Conservation (phyloP, 1,139 yeast species). For the Blastobotrys raffinosifermentans region DNA sequence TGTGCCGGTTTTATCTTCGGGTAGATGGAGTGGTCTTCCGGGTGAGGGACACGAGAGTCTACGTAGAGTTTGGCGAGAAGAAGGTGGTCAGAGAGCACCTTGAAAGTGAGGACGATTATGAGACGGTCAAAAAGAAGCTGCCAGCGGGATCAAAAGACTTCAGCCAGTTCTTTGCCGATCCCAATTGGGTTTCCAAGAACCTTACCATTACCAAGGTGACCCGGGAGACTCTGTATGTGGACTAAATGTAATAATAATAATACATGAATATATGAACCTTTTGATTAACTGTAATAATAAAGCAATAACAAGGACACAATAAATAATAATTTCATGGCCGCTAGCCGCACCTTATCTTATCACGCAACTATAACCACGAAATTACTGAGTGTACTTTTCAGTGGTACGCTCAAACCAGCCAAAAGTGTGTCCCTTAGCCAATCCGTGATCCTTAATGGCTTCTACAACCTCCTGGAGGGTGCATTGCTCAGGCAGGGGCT, state of each 20-base stretch:
- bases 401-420: slow-evolving; percentile 22
- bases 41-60: slow-evolving; percentile 77
- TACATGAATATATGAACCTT: too few relatives aligned
- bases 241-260: too few relatives aligned
- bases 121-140: slow-evolving; percentile 44
- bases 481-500: slow-evolving; percentile 7
- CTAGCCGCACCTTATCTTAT: too few relatives aligned
- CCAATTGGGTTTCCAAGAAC: slow-evolving; percentile 70
- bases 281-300: too few relatives aligned
- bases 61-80: slow-evolving; percentile 66
- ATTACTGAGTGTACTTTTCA: slow-evolving; percentile 9
- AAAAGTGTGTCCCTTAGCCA: slow-evolving; percentile 16
- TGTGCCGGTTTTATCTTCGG: slow-evolving; percentile 74
- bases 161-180: slow-evolving; percentile 68
- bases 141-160: slow-evolving; percentile 54
- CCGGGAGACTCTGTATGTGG: neutral
- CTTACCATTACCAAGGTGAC: slow-evolving; percentile 40
- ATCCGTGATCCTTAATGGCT: slow-evolving; percentile 11
- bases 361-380: too few relatives aligned
- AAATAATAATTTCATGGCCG: too few relatives aligned
- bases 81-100: slow-evolving; percentile 70
- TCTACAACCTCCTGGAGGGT: slow-evolving; percentile 5
- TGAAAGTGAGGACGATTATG: slow-evolving; percentile 64
- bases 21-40: slow-evolving; percentile 86
- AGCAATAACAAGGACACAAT: too few relatives aligned